phyloP scores from a whole-genome alignment of 495 filamentous ascomycete species.

The Hypoxylon rickii region DNA sequence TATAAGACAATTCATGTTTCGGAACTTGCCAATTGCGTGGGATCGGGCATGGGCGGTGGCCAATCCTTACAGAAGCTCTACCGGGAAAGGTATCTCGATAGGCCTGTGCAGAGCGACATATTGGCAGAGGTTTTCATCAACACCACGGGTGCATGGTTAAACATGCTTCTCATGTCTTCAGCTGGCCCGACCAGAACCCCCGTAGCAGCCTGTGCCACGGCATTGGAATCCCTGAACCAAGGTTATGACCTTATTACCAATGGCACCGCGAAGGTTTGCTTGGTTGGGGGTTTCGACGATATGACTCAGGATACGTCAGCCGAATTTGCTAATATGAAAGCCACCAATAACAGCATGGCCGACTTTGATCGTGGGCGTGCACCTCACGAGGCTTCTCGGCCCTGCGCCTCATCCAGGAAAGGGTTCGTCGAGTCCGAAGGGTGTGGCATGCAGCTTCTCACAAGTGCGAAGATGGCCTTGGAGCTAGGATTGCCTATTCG shows the following conservation, averaged over 20 bases:
- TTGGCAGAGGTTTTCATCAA: slow-evolving; percentile 99
- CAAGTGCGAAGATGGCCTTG: slow-evolving; percentile 89
- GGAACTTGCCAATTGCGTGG: slow-evolving; percentile 95
- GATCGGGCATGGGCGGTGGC: slow-evolving; percentile 93
- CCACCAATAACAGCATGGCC: slow-evolving; percentile 92
- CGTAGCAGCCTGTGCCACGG: slow-evolving; percentile 94
- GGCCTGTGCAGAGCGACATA: slow-evolving; percentile 96
- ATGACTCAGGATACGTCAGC: slow-evolving; percentile 98
- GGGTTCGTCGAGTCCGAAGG: slow-evolving; percentile 99
- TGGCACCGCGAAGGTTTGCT: slow-evolving; percentile 93
- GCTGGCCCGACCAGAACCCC: slow-evolving; percentile 98
- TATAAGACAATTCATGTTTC: slow-evolving; percentile 98
- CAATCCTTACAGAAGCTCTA: slow-evolving; percentile 92
- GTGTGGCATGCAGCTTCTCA: slow-evolving; percentile 95
- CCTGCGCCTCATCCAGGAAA: slow-evolving; percentile 90
- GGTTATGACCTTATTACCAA: slow-evolving; percentile 96
- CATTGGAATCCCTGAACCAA: slow-evolving; percentile 94
- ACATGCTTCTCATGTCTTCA: slow-evolving; percentile 95
- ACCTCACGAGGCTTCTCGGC: slow-evolving; percentile 93
- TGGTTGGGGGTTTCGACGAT: slow-evolving; percentile 97
- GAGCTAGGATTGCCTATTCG: slow-evolving; percentile 98
- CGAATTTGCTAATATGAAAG: slow-evolving; percentile 99
- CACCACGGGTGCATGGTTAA: slow-evolving; percentile 98
- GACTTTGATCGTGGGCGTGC: slow-evolving; percentile 93
- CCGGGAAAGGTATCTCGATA: slow-evolving; percentile 91